These are phyloP conservation scores for Fallopia convolvulus DNA, from an alignment of 148 eudicot species.

Conservation along the genomic window DNA sequence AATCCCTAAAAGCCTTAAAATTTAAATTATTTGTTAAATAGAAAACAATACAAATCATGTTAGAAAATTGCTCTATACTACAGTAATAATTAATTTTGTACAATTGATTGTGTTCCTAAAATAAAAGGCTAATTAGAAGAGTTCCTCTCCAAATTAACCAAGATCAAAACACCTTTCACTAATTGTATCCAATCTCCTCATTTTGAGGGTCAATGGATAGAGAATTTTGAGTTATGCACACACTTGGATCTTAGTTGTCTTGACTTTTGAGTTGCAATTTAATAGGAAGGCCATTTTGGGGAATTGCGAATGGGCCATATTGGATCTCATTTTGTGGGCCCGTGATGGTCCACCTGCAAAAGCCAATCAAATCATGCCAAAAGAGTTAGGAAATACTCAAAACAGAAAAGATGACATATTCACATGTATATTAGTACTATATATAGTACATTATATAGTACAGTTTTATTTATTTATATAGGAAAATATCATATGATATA, in stretches of 20 bases:
- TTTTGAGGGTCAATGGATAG: constrained; percentile 6
- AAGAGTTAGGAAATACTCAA: background rate
- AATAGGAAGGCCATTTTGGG: constrained; percentile 45
- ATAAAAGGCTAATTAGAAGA: background rate
- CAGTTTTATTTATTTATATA: too few relatives aligned
- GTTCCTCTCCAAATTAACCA: constrained; percentile 2
- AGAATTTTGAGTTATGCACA: background rate
- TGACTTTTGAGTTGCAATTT: constrained; percentile 24
- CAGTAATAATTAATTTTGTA: background rate
- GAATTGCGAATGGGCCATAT: constrained; percentile 54
- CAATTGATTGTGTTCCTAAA: background rate
- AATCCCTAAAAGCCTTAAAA: background rate
- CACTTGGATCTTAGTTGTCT: constrained; percentile 9
- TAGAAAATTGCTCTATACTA: constrained; percentile 6
- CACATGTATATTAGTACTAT: background rate
- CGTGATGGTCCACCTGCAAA: constrained; percentile 41
- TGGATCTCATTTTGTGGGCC: constrained; percentile 47
- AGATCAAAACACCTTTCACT: background rate
- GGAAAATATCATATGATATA: too few relatives aligned
- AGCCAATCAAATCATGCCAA: constrained; percentile 7
- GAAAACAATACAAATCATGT: background rate
- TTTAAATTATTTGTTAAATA: background rate
- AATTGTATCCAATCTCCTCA: background rate
- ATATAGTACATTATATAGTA: background rate
- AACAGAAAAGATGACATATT: background rate